Evolutionary conservation across 495 filamentous ascomycete species (phyloP), one percentile per base, ranked within the genome.

Genomic region (Polyplosphaeria fusca): DNA sequence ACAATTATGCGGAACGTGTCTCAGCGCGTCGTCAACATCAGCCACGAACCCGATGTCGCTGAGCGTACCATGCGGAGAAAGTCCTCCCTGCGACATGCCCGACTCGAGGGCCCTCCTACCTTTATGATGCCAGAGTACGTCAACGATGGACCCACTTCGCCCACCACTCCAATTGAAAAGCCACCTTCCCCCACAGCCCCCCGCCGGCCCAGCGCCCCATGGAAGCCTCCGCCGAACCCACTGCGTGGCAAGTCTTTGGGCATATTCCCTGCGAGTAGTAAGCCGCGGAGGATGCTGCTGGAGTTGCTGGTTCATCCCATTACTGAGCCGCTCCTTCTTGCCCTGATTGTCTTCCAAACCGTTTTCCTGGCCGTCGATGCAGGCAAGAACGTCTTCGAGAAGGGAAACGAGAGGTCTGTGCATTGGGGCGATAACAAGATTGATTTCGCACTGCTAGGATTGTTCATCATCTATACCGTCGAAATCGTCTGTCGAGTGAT

Each of bases 1-100:
- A 94, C 91, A 3, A 93, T 97, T 65, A 85, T 99, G 71, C 87
- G 91, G 62, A 91, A 91, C 61, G 94, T 97, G 83, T 96, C 94
- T 18, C 90, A 96, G 72, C 90, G 93, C 70, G 90, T 99, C 52
- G 93, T 97, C 65, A 96, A 96, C 68, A 77, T 99, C 54, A 95
- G 92, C 74, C 95, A 93, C 66, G 91, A 96, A 61, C 81, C 85
- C 5, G 83, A 86, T 59, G 74, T 88, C 30, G 78, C 93, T 18
- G 88, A 92, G 59, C 85, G 89, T 58, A 80, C 79, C n/a, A 78
- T 86, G 24, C 75, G 81, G 47, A 78, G 86, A 55, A 82, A 89
- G 54, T 83, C 86, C 46, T 80, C 78, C 4, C 65, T 74, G 37
- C 77, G 73, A 58, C 75, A 75, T 57, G 64, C 78, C 24, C 74